Conservation (phyloP, 1,139 yeast species). For the Tardiomyces blankii region DNA sequence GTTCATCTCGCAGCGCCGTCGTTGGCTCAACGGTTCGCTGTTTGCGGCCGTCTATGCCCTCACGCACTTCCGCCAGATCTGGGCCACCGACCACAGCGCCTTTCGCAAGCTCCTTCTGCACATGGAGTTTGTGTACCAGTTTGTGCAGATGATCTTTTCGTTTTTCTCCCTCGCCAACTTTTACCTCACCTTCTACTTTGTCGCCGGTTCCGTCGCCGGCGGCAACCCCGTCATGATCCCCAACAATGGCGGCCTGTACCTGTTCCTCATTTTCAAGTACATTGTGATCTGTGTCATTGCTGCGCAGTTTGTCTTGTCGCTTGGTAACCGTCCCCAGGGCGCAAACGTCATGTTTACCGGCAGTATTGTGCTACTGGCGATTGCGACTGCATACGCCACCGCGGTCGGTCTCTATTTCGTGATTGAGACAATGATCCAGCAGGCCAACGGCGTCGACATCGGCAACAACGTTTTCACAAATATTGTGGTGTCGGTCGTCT, state of each 20-base stretch:
- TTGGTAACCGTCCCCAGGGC: slow-evolving; percentile 94
- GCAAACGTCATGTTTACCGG: slow-evolving; percentile 64
- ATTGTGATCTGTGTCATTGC: slow-evolving; percentile 70
- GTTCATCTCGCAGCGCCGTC: slow-evolving; percentile 86
- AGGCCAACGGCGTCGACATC: slow-evolving; percentile 26
- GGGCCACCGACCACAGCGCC: slow-evolving; percentile 77
- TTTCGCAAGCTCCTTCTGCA: slow-evolving; percentile 70
- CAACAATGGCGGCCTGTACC: slow-evolving; percentile 51
- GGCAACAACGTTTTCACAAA: slow-evolving; percentile 50
- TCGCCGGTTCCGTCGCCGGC: slow-evolving; percentile 70
- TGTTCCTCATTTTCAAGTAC: slow-evolving; percentile 78
- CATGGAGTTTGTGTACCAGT: slow-evolving; percentile 75
- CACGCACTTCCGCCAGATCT: slow-evolving; percentile 64
- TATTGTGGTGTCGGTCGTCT: slow-evolving; percentile 66
- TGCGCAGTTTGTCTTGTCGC: slow-evolving; percentile 75
- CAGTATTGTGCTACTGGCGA: slow-evolving; percentile 58
- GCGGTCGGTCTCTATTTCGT: slow-evolving; percentile 78
- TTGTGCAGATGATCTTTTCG: slow-evolving; percentile 63
- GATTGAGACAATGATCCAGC: slow-evolving; percentile 36
- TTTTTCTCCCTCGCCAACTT: slow-evolving; percentile 88
- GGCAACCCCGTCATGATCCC: slow-evolving; percentile 38
- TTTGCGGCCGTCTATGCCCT: slow-evolving; percentile 91
- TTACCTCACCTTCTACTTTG: slow-evolving; percentile 81
- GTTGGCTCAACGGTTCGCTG: slow-evolving; percentile 97
- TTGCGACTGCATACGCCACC: slow-evolving; percentile 75